Evolutionary conservation across 1,284 basidiomycete species (phyloP).

Genomic region (Microstroma glucosiphilum): DNA sequence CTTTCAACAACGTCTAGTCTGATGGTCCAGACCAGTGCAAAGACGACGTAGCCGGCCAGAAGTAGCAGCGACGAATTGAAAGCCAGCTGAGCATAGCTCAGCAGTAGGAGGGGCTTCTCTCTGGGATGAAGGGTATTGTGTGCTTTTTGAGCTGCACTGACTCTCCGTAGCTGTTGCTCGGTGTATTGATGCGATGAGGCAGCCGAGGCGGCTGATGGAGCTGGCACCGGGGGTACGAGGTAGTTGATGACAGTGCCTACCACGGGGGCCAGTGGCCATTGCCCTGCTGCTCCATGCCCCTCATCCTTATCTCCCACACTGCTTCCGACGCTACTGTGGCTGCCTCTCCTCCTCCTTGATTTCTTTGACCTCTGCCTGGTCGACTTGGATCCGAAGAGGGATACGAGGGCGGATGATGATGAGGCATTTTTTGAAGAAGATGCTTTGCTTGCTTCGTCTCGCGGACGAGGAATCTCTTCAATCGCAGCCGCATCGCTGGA

Average conservation of each 20-base stretch:
- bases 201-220: not conserved
- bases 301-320: not conserved
- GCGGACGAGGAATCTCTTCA: not conserved
- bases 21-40: conserved; percentile 2
- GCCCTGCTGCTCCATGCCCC: not conserved
- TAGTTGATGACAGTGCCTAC: conserved; percentile 7
- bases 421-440: not conserved
- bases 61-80: conserved; percentile 4
- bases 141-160: not conserved
- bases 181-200: not conserved
- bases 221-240: not conserved
- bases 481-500: not conserved
- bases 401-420: not conserved
- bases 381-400: not conserved
- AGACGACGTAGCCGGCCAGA: not conserved
- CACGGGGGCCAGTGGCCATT: conserved; percentile 4
- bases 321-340: not conserved
- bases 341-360: not conserved
- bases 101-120: not conserved
- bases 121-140: conserved; percentile 4
- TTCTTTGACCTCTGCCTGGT: not conserved
- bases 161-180: not conserved
- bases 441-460: not conserved
- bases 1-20: not conserved
- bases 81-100: not conserved